Conservation (phyloP, 352 stramenopile genomes). For the Plasmopara muralis region DNA sequence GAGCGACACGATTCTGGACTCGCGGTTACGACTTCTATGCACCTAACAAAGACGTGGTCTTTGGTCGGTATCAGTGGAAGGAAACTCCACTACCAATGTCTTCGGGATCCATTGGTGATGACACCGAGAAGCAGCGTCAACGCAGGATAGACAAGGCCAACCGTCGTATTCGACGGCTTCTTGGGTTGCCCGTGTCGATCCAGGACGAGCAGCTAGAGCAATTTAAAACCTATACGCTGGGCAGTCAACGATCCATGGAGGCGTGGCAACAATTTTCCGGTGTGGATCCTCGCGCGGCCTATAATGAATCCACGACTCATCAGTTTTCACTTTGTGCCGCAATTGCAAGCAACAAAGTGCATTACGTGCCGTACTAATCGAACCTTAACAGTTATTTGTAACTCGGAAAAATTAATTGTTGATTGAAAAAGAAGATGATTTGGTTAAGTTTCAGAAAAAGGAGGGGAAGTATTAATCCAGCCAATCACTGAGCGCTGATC, state of each 20-base stretch:
- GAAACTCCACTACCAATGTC: slow-evolving; percentile 22
- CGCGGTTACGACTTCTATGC: slow-evolving; percentile 83
- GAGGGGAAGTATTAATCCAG: background rate
- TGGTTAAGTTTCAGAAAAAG: too few species aligned
- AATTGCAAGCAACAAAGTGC: slow-evolving; percentile 27
- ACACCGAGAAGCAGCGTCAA: slow-evolving; percentile 15
- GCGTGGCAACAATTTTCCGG: slow-evolving; percentile 60
- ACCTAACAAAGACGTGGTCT: slow-evolving; percentile 54
- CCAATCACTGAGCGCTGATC: background rate
- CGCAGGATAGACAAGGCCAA: slow-evolving; percentile 28
- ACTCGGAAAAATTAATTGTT: too few species aligned
- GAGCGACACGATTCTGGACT: slow-evolving; percentile 81
- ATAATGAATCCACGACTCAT: slow-evolving; percentile 83
- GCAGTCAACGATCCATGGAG: slow-evolving; percentile 37
- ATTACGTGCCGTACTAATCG: slow-evolving; percentile 49
- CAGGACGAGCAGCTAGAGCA: slow-evolving; percentile 30
- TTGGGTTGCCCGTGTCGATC: slow-evolving; percentile 43
- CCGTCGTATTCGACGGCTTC: slow-evolving; percentile 58
- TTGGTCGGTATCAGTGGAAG: slow-evolving; percentile 52
- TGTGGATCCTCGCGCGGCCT: slow-evolving; percentile 47
- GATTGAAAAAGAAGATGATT: too few species aligned
- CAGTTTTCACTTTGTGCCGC: slow-evolving; percentile 67
- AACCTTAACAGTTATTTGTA: too few species aligned
- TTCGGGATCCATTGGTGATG: slow-evolving; percentile 10
- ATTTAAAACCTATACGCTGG: slow-evolving; percentile 36